These are phyloP conservation scores for Nigrograna mackinnonii DNA, from an alignment of 2,329 filamentous ascomycete species.

Conservation along the genomic window DNA sequence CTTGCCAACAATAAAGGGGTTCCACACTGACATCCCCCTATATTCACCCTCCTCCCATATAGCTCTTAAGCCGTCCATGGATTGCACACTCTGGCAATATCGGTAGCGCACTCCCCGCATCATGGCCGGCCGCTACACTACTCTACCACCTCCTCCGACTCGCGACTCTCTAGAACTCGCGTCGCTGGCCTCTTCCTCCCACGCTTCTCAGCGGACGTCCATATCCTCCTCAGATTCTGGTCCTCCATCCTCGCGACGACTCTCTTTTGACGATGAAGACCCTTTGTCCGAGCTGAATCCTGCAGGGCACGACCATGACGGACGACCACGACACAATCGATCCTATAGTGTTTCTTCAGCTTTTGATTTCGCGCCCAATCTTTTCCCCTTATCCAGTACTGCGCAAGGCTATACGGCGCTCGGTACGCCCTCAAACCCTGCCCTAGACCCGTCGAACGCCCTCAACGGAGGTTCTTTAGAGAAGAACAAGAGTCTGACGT, in stretches of 20 bases:
- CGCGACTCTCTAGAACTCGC: constrained; percentile 97
- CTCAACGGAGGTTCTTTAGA: constrained; percentile 81
- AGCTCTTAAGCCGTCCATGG: no score
- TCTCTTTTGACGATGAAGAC: constrained; percentile 87
- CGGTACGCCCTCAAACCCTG: constrained; percentile 69
- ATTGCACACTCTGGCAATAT: constrained; percentile 4
- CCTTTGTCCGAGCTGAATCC: constrained; percentile 65
- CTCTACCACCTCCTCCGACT: constrained; percentile 45
- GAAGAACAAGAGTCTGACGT: constrained; percentile 94
- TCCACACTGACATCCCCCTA: not conserved
- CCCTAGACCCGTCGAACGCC: constrained; percentile 58
- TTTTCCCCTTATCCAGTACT: constrained; percentile 92
- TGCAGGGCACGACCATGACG: constrained; percentile 49
- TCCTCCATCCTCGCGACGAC: constrained; percentile 85
- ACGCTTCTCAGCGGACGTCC: constrained; percentile 66
- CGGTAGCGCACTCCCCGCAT: constrained; percentile 22
- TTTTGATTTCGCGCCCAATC: constrained; percentile 91
- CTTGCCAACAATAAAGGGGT: not conserved
- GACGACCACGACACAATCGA: constrained; percentile 57
- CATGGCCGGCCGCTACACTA: constrained; percentile 44
- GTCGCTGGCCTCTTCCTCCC: constrained; percentile 85
- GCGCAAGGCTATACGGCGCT: constrained; percentile 77
- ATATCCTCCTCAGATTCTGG: constrained; percentile 78
- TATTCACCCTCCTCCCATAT: no score
- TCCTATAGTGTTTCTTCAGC: constrained; percentile 90